phyloP scores from a whole-genome alignment of 129 eudicot species.

The Mikania micrantha region DNA sequence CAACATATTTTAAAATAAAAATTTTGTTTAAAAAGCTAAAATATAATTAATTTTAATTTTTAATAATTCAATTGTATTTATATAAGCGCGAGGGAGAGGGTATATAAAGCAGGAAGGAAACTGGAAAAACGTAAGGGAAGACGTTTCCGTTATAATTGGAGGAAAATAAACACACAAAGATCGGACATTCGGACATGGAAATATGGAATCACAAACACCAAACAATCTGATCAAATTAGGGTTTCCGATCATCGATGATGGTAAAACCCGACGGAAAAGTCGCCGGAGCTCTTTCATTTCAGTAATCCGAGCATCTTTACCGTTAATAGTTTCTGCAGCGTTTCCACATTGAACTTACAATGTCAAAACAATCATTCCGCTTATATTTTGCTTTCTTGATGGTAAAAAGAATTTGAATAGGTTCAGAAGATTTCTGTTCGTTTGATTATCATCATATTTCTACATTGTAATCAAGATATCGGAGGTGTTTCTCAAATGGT shows the following conservation, averaged over 20 bases:
- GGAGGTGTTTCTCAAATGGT: constrained; percentile 18
- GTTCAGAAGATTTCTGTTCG: not conserved
- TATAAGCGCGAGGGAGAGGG: not conserved
- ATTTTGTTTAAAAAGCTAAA: too few relatives aligned
- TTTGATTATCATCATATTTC: constrained; percentile 7
- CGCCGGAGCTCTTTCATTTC: constrained; percentile 19
- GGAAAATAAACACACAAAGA: not conserved
- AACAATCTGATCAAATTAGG: constrained; percentile 11
- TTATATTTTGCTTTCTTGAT: not conserved
- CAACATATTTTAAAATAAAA: too few relatives aligned
- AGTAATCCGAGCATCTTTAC: not conserved
- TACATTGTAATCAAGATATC: constrained; percentile 15
- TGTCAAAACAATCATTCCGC: constrained; percentile 3
- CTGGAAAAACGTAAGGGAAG: not conserved
- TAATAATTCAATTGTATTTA: not conserved
- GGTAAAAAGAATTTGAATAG: not conserved
- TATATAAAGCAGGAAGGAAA: constrained; percentile 12
- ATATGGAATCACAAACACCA: not conserved
- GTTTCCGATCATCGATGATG: constrained; percentile 9
- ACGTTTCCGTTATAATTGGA: constrained; percentile 9
- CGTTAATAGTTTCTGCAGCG: constrained; percentile 19
- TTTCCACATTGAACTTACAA: not conserved
- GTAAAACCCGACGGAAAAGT: constrained; percentile 8
- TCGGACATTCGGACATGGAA: too few relatives aligned
- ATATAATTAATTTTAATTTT: not conserved